Evolutionary conservation across 768 basidiomycete genomes (phyloP).

Genomic region (Lactarius indigo): DNA sequence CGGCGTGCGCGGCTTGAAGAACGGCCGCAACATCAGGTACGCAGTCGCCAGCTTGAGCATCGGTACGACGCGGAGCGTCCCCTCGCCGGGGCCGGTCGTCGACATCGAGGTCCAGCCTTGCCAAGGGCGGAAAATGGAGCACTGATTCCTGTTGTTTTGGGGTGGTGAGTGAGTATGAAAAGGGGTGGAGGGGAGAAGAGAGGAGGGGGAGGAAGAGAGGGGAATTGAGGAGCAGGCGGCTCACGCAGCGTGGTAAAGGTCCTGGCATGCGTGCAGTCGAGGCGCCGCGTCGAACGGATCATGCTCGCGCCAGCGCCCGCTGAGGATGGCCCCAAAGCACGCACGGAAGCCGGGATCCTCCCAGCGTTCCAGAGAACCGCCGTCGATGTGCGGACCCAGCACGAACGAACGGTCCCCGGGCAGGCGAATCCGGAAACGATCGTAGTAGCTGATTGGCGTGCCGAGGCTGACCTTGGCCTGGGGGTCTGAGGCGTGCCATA

Average conservation of each 20-base stretch:
- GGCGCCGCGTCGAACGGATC: constrained; percentile 63
- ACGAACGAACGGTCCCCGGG: constrained; percentile 69
- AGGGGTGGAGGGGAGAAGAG: background rate
- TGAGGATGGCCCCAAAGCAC: constrained; percentile 60
- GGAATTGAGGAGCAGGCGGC: background rate
- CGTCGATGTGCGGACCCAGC: constrained; percentile 58
- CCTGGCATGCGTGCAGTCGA: constrained; percentile 49
- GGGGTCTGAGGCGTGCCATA: constrained; percentile 55
- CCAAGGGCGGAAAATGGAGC: constrained; percentile 45
- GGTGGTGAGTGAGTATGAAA: background rate
- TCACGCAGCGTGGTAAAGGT: constrained; percentile 24
- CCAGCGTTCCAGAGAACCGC: constrained; percentile 74
- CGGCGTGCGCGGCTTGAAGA: constrained; percentile 54
- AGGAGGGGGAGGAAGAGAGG: background rate
- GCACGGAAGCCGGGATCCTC: constrained; percentile 56
- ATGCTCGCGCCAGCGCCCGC: constrained; percentile 59
- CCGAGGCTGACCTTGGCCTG: constrained; percentile 43
- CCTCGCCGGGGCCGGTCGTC: constrained; percentile 59
- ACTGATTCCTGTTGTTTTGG: constrained; percentile 23
- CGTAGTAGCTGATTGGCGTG: constrained; percentile 71
- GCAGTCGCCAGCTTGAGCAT: constrained; percentile 63
- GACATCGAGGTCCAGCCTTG: constrained; percentile 58
- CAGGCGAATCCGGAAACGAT: constrained; percentile 67
- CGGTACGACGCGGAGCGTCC: constrained; percentile 68
- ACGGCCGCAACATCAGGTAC: constrained; percentile 71